phyloP scores from a whole-genome alignment of 2,329 filamentous ascomycete species.

The Coniochaeta sp. region DNA sequence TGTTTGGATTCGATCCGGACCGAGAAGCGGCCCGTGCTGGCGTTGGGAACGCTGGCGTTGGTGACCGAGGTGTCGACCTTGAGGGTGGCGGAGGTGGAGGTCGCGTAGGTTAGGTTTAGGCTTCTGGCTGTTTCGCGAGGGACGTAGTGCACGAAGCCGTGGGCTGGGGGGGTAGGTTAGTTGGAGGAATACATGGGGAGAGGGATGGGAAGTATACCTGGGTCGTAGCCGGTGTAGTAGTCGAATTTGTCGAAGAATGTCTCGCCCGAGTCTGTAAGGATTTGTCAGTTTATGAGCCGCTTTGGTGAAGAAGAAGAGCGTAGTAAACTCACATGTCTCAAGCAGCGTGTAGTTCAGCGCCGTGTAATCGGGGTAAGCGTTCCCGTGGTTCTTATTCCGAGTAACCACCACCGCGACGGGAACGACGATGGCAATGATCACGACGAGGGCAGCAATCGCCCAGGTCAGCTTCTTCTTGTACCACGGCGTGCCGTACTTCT shows the following conservation, averaged over 20 bases:
- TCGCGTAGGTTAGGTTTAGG: slow-evolving; percentile 58
- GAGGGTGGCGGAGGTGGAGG: slow-evolving; percentile 44
- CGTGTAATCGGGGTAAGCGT: slow-evolving; percentile 41
- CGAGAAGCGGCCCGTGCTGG: slow-evolving; percentile 53
- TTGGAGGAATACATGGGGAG: background rate
- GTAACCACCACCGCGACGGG: slow-evolving; percentile 33
- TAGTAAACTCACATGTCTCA: slow-evolving; percentile 37
- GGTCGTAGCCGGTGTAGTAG: slow-evolving; percentile 44
- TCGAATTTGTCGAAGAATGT: slow-evolving; percentile 49
- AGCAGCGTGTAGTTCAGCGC: slow-evolving; percentile 37
- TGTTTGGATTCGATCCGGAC: slow-evolving; percentile 56
- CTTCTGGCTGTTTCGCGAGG: slow-evolving; percentile 29
- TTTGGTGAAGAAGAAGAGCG: background rate
- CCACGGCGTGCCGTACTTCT: slow-evolving; percentile 29
- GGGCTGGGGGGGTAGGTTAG: slow-evolving; percentile 21
- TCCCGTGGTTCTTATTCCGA: slow-evolving; percentile 20
- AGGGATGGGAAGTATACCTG: slow-evolving; percentile 23
- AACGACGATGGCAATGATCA: slow-evolving; percentile 40
- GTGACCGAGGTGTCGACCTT: slow-evolving; percentile 54
- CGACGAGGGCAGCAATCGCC: slow-evolving; percentile 29
- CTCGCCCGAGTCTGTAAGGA: slow-evolving; percentile 35
- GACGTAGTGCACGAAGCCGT: slow-evolving; percentile 49
- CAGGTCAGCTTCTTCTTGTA: slow-evolving; percentile 48
- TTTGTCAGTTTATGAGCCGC: background rate
- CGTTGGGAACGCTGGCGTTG: slow-evolving; percentile 36